A percentile compares a stretch with the other conserved stretches of the same genome.
Conservation (phyloP, 2,329 filamentous ascomycete genomes). For the Periconia macrospinosa region DNA sequence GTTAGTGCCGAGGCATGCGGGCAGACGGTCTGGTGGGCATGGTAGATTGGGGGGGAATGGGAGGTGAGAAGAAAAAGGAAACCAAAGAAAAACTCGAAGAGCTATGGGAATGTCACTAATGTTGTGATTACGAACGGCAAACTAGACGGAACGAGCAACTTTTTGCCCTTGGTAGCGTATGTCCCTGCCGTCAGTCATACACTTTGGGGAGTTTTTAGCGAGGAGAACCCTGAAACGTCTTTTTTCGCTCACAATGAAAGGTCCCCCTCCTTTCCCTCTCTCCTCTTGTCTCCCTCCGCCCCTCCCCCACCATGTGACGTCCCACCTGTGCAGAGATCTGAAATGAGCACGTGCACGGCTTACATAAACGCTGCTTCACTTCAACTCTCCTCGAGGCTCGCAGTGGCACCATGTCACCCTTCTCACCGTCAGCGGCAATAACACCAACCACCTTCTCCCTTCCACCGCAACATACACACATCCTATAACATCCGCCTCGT, state of each 20-base stretch:
- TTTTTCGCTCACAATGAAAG: not conserved
- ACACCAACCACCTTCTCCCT: too few species aligned
- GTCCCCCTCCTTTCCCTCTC: too few species aligned
- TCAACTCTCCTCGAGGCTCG: too few species aligned
- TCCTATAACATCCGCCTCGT: too few species aligned
- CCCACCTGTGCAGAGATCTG: too few species aligned
- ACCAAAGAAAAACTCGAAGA: not conserved
- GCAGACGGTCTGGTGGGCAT: slow-evolving; percentile 24
- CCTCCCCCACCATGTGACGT: too few species aligned
- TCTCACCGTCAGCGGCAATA: too few species aligned
- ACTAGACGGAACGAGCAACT: slow-evolving; percentile 23
- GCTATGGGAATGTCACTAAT: not conserved
- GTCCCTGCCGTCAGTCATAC: not conserved
- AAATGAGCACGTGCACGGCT: too few species aligned
- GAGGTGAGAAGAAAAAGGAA: not conserved
- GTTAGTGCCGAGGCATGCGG: slow-evolving; percentile 11
- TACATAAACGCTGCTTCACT: too few species aligned
- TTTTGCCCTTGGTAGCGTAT: slow-evolving; percentile 11
- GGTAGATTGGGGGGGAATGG: not conserved
- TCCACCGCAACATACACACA: too few species aligned
- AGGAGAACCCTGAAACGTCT: not conserved
- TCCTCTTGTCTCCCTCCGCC: too few species aligned
- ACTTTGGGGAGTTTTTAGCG: not conserved
- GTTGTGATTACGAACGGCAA: not conserved
- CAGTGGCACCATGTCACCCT: too few species aligned